phyloP scores from a whole-genome alignment of 495 filamentous ascomycete species.

The Copromyces sp. region DNA sequence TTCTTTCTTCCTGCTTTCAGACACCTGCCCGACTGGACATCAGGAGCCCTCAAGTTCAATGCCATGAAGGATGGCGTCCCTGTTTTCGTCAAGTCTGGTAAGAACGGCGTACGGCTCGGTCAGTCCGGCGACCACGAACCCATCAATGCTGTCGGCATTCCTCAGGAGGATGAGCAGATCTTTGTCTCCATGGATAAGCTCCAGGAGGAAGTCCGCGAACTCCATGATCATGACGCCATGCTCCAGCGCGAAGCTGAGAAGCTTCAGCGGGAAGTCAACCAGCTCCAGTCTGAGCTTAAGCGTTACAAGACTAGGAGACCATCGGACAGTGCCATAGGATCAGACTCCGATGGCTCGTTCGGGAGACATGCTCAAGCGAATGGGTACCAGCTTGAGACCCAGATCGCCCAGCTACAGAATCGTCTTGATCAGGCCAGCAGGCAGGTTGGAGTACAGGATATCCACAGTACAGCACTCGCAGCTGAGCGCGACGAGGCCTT shows the following conservation, averaged over 20 bases:
- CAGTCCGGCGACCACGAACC: constrained; percentile 26
- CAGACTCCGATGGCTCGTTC: constrained; percentile 34
- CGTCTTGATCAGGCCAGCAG: constrained; percentile 38
- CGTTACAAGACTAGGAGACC: constrained; percentile 26
- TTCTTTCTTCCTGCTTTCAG: constrained; percentile 36
- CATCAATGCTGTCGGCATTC: constrained; percentile 28
- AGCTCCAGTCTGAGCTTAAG: constrained; percentile 33
- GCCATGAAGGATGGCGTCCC: constrained; percentile 36
- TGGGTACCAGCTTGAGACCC: constrained; percentile 30
- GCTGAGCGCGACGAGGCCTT: constrained; percentile 38
- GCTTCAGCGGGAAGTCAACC: constrained; percentile 34
- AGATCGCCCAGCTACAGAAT: constrained; percentile 29
- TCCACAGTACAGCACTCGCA: constrained; percentile 34
- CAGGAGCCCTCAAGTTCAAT: constrained; percentile 33
- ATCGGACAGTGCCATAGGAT: constrained; percentile 36
- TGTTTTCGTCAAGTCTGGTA: constrained; percentile 30
- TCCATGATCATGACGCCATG: constrained; percentile 40
- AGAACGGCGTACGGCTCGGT: constrained; percentile 12
- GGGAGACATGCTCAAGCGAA: constrained; percentile 23
- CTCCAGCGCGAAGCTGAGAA: constrained; percentile 38
- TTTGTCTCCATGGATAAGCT: constrained; percentile 46
- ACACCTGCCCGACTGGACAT: constrained; percentile 38
- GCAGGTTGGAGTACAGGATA: constrained; percentile 34
- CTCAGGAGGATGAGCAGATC: constrained; percentile 39
- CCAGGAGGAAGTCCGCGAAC: constrained; percentile 38